A percentile compares a stretch with the other conserved stretches of the same genome.
Evolutionary conservation across 2,329 filamentous ascomycete species (phyloP).

Genomic region (Calonectria pteridis): DNA sequence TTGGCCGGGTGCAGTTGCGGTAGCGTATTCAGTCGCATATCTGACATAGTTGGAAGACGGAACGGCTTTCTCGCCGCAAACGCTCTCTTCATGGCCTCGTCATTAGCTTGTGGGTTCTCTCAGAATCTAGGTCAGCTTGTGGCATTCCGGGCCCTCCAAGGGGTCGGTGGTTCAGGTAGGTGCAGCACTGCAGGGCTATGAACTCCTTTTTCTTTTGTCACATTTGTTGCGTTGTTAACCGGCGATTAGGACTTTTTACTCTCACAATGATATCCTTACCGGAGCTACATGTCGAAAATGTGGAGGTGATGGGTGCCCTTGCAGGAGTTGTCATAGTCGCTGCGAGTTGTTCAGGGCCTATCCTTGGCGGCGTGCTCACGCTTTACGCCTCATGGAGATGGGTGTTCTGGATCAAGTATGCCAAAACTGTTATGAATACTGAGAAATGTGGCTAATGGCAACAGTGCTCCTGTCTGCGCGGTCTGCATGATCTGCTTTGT

Average conservation of each 20-base stretch:
- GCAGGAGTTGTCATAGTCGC: background rate
- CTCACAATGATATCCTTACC: background rate
- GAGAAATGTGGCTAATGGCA: background rate
- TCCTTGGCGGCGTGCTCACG: background rate
- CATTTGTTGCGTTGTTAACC: background rate
- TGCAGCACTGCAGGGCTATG: background rate
- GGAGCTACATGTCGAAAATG: background rate
- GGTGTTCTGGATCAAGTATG: conserved; percentile 3
- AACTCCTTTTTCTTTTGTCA: background rate
- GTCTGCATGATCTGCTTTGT: background rate
- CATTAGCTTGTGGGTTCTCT: background rate
- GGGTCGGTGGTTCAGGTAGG: background rate
- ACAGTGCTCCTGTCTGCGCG: background rate
- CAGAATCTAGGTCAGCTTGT: background rate
- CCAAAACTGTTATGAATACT: background rate
- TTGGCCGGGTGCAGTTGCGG: background rate
- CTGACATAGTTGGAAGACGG: background rate
- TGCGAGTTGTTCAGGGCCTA: background rate
- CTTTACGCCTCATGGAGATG: background rate
- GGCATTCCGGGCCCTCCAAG: background rate
- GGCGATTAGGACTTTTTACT: background rate
- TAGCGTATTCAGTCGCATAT: background rate
- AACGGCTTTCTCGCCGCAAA: background rate
- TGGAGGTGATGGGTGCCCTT: background rate
- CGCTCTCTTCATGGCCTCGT: background rate